Evolutionary conservation across 2,329 filamentous ascomycete genomes (phyloP).

Genomic region (Cladosporium phlei): DNA sequence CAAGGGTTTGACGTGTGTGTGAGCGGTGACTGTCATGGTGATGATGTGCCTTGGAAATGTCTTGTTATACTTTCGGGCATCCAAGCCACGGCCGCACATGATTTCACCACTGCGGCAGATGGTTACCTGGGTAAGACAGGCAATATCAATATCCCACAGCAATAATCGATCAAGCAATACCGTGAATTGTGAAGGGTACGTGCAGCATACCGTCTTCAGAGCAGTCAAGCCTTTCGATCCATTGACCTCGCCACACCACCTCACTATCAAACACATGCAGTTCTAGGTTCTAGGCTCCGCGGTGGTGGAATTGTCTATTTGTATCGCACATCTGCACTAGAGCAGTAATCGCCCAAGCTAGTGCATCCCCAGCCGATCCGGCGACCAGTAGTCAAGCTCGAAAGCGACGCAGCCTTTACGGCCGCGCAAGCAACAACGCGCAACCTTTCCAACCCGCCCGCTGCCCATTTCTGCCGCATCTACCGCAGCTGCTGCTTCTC

Average conservation of each 20-base stretch:
- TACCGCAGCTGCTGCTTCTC: neutral
- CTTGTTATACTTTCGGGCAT: neutral
- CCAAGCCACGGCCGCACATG: neutral
- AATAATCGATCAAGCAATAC: too few species aligned
- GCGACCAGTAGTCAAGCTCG: slow-evolving; percentile 1
- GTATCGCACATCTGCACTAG: slow-evolving; percentile 10
- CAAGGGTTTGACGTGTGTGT: neutral
- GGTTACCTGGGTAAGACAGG: too few species aligned
- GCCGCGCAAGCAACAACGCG: slow-evolving; percentile 6
- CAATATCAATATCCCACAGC: neutral
- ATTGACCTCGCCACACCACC: too few species aligned
- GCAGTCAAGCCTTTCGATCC: too few species aligned
- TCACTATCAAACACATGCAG: too few species aligned
- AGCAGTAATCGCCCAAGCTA: slow-evolving; percentile 2
- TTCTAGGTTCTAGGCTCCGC: too few species aligned
- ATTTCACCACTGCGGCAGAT: neutral
- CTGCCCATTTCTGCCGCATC: neutral
- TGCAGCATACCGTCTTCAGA: too few species aligned
- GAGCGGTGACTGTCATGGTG: neutral
- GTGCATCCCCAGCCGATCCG: slow-evolving; percentile 5
- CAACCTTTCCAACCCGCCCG: neutral
- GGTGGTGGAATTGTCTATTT: slow-evolving; percentile 6
- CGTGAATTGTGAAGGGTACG: too few species aligned
- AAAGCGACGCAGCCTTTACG: neutral
- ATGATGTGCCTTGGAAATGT: slow-evolving; percentile 4